Evolutionary conservation across 2,329 filamentous ascomycete species (phyloP).

Genomic region (Fusarium denticulatum): DNA sequence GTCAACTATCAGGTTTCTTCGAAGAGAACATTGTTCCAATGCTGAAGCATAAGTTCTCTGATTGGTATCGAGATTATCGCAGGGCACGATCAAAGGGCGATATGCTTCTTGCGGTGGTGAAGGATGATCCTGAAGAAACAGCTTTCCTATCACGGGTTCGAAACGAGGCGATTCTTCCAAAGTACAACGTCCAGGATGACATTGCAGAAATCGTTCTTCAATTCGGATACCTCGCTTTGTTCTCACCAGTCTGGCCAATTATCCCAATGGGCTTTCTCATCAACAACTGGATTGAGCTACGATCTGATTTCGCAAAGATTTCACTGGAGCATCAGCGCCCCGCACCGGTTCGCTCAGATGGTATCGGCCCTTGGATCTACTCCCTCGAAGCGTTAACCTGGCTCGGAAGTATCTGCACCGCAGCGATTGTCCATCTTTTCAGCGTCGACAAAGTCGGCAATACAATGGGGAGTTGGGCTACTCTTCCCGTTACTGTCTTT

Average conservation of each 20-base stretch:
- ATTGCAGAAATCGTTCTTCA: slow-evolving; percentile 78
- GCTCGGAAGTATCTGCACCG: slow-evolving; percentile 77
- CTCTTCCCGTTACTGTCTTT: slow-evolving; percentile 75
- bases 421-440: slow-evolving; percentile 80
- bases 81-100: slow-evolving; percentile 51
- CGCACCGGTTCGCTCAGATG: slow-evolving; percentile 73
- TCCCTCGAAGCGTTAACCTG: slow-evolving; percentile 75
- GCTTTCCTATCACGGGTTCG: slow-evolving; percentile 72
- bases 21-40: slow-evolving; percentile 77
- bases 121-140: slow-evolving; percentile 71
- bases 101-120: slow-evolving; percentile 56
- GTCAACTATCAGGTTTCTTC: slow-evolving; percentile 75
- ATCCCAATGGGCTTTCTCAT: slow-evolving; percentile 77
- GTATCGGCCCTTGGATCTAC: slow-evolving; percentile 78
- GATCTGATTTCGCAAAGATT: slow-evolving; percentile 81
- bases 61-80: slow-evolving; percentile 56
- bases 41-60: slow-evolving; percentile 67
- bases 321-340: slow-evolving; percentile 78
- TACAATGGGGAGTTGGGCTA: slow-evolving; percentile 66
- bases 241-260: slow-evolving; percentile 80
- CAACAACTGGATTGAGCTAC: slow-evolving; percentile 82
- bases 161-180: slow-evolving; percentile 71
- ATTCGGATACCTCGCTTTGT: slow-evolving; percentile 78
- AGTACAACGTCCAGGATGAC: slow-evolving; percentile 78
- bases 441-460: slow-evolving; percentile 62